Base-by-base conservation (phyloP, 2,329 filamentous ascomycete species). In the Kalmusia sp. region DNA sequence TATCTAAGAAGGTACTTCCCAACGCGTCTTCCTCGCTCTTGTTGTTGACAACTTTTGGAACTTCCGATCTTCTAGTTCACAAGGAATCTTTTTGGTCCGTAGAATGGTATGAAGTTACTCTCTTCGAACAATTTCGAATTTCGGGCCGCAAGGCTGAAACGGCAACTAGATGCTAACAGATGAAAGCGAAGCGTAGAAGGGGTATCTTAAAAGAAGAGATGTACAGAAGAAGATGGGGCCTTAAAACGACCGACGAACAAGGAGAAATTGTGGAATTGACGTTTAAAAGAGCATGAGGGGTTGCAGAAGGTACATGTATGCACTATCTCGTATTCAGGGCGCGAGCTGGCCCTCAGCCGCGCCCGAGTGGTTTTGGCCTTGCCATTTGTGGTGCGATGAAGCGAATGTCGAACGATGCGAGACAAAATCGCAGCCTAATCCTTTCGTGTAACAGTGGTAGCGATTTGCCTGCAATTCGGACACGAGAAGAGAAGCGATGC, bases 321-420 rank as follows among this genome's bases (percentile, higher is more conserved):
- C 34, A 40, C 21, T 12, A 31, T n/a, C 47, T 51, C 54, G 59
- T 63, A 58, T 60, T 48, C 57, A 38, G 37, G 22, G 38, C 22
- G 14, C 30, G 51, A 52, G 54, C 58, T 57, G 56, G 34, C 30
- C 58, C 59, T 61, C 62, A 59, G 65, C 62, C 63, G 58, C 61
- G 60, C 41, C 22, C n/a, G 21, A 45, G 64, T 68, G 65, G 62
- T 62, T 63, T 62, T 51, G 51, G 53, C 52, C 58, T 63, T 60
- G 38, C 65, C 59, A 17, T 15, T 55, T 66, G 27, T 37, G 65
- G 66, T 33, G 35, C 41, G 19, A 39, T 22, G 40, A 39, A 52
- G 49, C 49, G 49, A 46, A 21, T 22, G 12, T 39, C 12, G 8
- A 34, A 17, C 6, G 22, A 19, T 27, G 12, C n/a, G 8, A 33